These are phyloP conservation scores for Trichocladium uniseriatum DNA, from an alignment of 495 filamentous ascomycete species.

Conservation along the genomic window DNA sequence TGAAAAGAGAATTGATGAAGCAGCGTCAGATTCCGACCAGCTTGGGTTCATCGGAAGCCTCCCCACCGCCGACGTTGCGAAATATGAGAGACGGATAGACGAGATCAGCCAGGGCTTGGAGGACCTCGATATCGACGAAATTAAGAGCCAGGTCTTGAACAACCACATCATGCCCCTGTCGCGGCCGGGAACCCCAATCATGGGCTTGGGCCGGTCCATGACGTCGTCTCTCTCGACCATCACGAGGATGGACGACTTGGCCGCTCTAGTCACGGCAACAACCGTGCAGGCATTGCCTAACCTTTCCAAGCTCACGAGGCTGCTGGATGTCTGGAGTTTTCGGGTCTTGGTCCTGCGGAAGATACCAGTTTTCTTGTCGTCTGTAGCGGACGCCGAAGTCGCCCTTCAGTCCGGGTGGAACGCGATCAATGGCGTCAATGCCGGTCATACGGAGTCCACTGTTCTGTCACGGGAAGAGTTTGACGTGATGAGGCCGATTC, in stretches of 20 bases:
- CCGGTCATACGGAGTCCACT: constrained; percentile 9
- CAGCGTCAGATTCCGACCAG: neutral
- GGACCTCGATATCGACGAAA: constrained; percentile 72
- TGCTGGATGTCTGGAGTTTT: constrained; percentile 66
- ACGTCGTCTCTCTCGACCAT: constrained; percentile 42
- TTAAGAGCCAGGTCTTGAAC: constrained; percentile 80
- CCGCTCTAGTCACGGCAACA: constrained; percentile 79
- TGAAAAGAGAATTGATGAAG: constrained; percentile 31
- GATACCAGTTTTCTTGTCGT: constrained; percentile 58
- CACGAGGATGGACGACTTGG: constrained; percentile 67
- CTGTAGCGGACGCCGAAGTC: constrained; percentile 53
- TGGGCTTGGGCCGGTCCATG: constrained; percentile 30
- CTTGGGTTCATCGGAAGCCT: constrained; percentile 59
- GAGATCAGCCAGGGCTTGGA: constrained; percentile 72
- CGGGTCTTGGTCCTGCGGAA: constrained; percentile 64
- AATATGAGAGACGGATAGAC: constrained; percentile 66
- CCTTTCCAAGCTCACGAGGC: constrained; percentile 57
- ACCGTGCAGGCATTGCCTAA: constrained; percentile 78
- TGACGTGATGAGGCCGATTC: constrained; percentile 49
- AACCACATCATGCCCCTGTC: constrained; percentile 56
- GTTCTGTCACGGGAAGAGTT: constrained; percentile 44
- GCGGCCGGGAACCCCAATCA: constrained; percentile 43
- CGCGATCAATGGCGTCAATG: constrained; percentile 34
- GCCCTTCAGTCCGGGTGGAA: constrained; percentile 56
- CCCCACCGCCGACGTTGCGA: constrained; percentile 46